Base-by-base conservation (phyloP, 352 stramenopile species). In the Phytophthora meadii region DNA sequence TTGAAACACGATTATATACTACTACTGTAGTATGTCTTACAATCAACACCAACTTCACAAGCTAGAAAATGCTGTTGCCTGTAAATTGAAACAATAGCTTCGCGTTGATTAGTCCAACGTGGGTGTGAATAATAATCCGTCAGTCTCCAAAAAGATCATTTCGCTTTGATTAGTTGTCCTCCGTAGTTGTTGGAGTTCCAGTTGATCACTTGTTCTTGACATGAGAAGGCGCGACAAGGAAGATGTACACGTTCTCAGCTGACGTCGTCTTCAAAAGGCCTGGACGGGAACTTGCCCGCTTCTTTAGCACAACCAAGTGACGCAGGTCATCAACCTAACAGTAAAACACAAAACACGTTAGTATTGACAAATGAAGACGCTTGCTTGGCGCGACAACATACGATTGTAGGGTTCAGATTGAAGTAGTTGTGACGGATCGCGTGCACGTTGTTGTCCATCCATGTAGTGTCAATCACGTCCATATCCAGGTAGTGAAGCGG, bases 401-500 rank as follows among this genome's bases (percentile, higher is more conserved):
- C 74, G 28, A 96, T 77, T 2, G 86, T 94, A 36, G 83, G 72
- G 57, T 97, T 97, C 24, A 97, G 56, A 52, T 89, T 95, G 65
- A 93, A 97, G 63, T 90, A 95, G 58, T 88, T 92, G 76, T 96
- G 88, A 3, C 88, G 79, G 41, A 94, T 82, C 25, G 74, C 72
- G 61, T 93, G 84, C 41, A 97, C 83, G 51, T 97, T 97, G 41
- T 88, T 89, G 59, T 95, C 87, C 53, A 96, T 88, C 69, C 82
- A 92, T 9, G 90, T 94, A 24, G 84, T 97, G 63, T 96, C 88
- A 55, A 97, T 91, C 14, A 93, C 87, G 69, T 96, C 90, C 45
- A 93, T 79, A 68, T 95, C 87, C 15, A 97, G 68, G 58, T 83
- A 94, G 32, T 81, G 51, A 9, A 71, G 57, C 10, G 60, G 55